These are phyloP conservation scores for Pichia norvegensis DNA, from an alignment of 1,139 yeast genomes.

Conservation along the genomic window DNA sequence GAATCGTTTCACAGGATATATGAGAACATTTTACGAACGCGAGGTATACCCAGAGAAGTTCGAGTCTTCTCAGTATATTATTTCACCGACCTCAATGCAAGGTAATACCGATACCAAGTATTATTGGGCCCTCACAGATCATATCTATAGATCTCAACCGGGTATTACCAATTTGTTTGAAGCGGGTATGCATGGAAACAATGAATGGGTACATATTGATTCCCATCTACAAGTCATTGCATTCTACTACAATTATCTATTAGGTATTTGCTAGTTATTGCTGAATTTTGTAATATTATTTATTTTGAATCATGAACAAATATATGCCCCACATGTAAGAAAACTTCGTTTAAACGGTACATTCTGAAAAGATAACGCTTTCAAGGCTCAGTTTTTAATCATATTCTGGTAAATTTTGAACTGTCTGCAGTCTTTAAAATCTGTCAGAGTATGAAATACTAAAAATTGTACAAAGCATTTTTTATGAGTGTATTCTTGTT, in stretches of 20 bases:
- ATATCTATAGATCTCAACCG: slow-evolving; percentile 58
- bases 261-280: slow-evolving; percentile 7
- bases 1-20: slow-evolving; percentile 38
- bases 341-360: no score
- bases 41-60: slow-evolving; percentile 36
- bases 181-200: slow-evolving; percentile 44
- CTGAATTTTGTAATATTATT: no score
- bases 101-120: slow-evolving; percentile 80
- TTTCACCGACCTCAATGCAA: slow-evolving; percentile 61
- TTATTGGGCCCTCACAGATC: slow-evolving; percentile 64
- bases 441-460: no score
- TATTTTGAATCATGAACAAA: no score
- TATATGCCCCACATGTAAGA: no score
- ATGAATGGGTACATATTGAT: slow-evolving; percentile 46
- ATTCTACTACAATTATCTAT: slow-evolving; percentile 34
- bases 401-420: no score
- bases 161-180: slow-evolving; percentile 23
- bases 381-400: no score
- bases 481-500: no score
- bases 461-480: no score
- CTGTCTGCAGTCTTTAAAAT: no score
- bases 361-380: no score
- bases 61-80: slow-evolving; percentile 33
- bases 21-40: slow-evolving; percentile 42
- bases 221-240: slow-evolving; percentile 52